Conservation (phyloP, 176 grass and related monocot genomes). For the Oryza meridionalis region DNA sequence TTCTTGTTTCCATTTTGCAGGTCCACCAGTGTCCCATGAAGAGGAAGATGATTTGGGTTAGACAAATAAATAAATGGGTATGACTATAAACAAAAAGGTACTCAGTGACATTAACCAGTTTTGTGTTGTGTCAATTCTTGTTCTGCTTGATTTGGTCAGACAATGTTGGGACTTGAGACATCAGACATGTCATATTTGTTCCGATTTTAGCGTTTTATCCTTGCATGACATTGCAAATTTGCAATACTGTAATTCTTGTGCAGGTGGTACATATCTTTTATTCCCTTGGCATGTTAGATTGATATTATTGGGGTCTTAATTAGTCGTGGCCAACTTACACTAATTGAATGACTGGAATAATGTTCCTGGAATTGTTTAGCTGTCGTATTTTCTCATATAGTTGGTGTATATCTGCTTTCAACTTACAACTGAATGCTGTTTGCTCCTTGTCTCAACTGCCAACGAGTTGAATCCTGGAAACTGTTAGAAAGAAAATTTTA, state of each 20-base stretch:
- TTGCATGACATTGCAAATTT: neutral
- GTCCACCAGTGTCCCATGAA: neutral
- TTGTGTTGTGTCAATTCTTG: neutral
- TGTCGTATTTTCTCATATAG: neutral
- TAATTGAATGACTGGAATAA: neutral
- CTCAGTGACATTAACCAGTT: neutral
- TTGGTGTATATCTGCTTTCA: neutral
- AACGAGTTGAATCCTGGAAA: neutral
- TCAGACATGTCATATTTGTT: neutral
- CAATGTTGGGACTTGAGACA: neutral
- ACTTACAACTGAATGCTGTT: neutral
- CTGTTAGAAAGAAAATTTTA: too few species aligned
- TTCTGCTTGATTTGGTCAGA: neutral
- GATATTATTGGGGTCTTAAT: neutral
- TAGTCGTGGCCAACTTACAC: neutral
- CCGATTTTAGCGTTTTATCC: neutral
- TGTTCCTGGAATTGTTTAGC: neutral
- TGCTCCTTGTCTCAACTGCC: too few species aligned
- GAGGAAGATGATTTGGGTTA: neutral
- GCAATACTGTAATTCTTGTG: neutral
- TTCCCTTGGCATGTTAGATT: neutral
- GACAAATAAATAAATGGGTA: neutral
- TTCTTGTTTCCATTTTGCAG: too few species aligned
- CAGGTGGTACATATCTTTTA: neutral
- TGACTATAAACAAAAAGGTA: neutral